phyloP scores from a whole-genome alignment of 495 filamentous ascomycete genomes.

The Glutinoglossum americanum region DNA sequence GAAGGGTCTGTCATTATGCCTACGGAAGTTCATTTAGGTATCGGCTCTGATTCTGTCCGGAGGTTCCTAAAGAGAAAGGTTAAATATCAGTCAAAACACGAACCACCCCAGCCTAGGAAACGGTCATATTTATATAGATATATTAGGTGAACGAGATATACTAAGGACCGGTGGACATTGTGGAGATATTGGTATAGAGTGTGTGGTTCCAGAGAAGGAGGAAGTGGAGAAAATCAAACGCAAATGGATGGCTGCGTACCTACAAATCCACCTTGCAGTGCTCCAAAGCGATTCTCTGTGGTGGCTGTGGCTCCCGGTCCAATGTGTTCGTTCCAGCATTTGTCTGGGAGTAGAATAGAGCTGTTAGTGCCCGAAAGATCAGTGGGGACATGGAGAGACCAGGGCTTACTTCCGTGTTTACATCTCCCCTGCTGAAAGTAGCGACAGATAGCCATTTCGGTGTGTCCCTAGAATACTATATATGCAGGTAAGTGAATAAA shows the following conservation, averaged over 20 bases:
- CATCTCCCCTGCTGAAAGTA: constrained; percentile 7
- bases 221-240: neutral
- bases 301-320: neutral
- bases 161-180: neutral
- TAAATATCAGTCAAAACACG: neutral
- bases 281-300: constrained; percentile 4
- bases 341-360: neutral
- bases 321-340: constrained; percentile 3
- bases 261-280: neutral
- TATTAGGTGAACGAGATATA: neutral
- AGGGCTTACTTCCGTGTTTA: constrained; percentile 3
- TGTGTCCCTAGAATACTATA: neutral
- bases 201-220: neutral
- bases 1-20: neutral
- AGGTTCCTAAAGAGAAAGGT: neutral
- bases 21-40: neutral
- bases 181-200: neutral
- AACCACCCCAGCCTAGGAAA: neutral
- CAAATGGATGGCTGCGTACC: neutral
- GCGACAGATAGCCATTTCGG: constrained; percentile 5
- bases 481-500: neutral
- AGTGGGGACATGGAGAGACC: neutral
- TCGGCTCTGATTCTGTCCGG: neutral
- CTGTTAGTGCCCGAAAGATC: neutral
- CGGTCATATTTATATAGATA: neutral